These are phyloP conservation scores for Graphilbum sp. DNA, from an alignment of 2,329 filamentous ascomycete species.

Conservation along the genomic window DNA sequence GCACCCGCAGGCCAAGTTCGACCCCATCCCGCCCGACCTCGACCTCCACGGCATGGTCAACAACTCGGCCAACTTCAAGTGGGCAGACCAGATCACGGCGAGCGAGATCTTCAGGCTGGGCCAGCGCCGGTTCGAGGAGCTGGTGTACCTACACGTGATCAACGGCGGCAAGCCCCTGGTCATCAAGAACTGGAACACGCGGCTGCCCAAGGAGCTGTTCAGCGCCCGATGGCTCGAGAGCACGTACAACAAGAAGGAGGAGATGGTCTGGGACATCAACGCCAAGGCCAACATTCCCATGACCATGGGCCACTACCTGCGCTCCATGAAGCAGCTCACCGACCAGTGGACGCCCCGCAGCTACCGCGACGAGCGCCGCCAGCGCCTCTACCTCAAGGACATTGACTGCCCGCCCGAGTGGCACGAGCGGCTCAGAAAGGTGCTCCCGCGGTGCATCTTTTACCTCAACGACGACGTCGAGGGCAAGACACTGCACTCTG, in stretches of 20 bases:
- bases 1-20: slow-evolving; percentile 76
- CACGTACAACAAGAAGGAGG: slow-evolving; percentile 65
- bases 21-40: slow-evolving; percentile 75
- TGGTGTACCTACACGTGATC: slow-evolving; percentile 72
- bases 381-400: slow-evolving; percentile 89
- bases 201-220: slow-evolving; percentile 64
- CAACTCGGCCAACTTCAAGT: slow-evolving; percentile 68
- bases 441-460: slow-evolving; percentile 69
- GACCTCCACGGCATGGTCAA: slow-evolving; percentile 64
- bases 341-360: slow-evolving; percentile 65
- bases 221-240: slow-evolving; percentile 63
- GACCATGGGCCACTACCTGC: slow-evolving; percentile 78
- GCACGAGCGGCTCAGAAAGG: slow-evolving; percentile 60
- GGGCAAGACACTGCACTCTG: slow-evolving; percentile 15
- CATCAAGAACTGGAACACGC: slow-evolving; percentile 71
- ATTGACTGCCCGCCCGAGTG: slow-evolving; percentile 87
- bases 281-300: slow-evolving; percentile 61
- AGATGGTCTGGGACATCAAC: slow-evolving; percentile 69
- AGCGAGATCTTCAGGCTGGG: slow-evolving; percentile 65
- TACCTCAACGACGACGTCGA: slow-evolving; percentile 74
- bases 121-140: slow-evolving; percentile 65
- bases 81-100: slow-evolving; percentile 64
- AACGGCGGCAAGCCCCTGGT: slow-evolving; percentile 75
- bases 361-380: slow-evolving; percentile 62
- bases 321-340: slow-evolving; percentile 68